Conservation (phyloP, 345 rosid species). For the Hibiscus trionum region DNA sequence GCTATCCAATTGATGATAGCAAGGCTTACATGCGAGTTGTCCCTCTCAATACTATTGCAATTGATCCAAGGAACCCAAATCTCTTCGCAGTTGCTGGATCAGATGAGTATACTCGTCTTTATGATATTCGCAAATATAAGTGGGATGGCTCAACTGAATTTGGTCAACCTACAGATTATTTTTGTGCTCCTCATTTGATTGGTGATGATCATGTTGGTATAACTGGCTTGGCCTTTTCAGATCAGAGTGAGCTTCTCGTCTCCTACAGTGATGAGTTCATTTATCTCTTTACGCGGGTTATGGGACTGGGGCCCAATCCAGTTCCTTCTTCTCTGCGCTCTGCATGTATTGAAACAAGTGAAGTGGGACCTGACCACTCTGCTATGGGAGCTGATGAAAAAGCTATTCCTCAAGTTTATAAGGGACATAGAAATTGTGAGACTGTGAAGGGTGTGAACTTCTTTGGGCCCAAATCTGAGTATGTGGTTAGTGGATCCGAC, state of each 20-base stretch:
- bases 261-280: constrained; percentile 69
- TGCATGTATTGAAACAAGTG: constrained; percentile 26
- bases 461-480: constrained; percentile 79
- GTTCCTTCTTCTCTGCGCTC: constrained; percentile 27
- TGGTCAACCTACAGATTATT: constrained; percentile 50
- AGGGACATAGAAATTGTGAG: constrained; percentile 65
- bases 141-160: constrained; percentile 48
- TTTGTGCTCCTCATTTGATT: constrained; percentile 66
- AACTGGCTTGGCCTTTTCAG: constrained; percentile 86
- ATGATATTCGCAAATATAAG: constrained; percentile 67
- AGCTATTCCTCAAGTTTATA: constrained; percentile 49
- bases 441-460: constrained; percentile 86
- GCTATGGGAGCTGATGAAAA: constrained; percentile 20
- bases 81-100: constrained; percentile 73
- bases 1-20: constrained; percentile 31
- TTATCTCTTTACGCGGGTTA: constrained; percentile 59
- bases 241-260: constrained; percentile 84
- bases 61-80: constrained; percentile 75
- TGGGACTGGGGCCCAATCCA: constrained; percentile 71
- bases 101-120: constrained; percentile 75
- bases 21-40: constrained; percentile 27
- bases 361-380: constrained; percentile 18
- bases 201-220: constrained; percentile 57
- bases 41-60: constrained; percentile 60
- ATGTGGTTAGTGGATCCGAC: constrained; percentile 93